Evolutionary conservation across 2,329 filamentous ascomycete species (phyloP).

Genomic region (Aspergillus sp.): DNA sequence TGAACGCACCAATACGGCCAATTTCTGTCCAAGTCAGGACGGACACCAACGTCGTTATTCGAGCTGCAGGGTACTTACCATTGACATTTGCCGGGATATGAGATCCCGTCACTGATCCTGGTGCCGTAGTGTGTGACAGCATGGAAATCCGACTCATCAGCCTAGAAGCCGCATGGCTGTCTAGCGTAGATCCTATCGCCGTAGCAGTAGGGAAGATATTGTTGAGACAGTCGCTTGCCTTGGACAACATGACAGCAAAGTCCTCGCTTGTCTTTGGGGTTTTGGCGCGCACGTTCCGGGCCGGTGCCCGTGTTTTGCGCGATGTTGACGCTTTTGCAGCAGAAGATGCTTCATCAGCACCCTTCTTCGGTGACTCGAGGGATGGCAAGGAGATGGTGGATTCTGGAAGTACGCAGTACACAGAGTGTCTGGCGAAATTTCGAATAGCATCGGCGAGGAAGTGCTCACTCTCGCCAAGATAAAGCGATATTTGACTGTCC

Average conservation of each 20-base stretch:
- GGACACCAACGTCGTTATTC: background rate
- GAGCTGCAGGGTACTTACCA: conserved; percentile 18
- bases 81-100: conserved; percentile 32
- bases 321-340: conserved; percentile 17
- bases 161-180: conserved; percentile 31
- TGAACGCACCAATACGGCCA: conserved; percentile 34
- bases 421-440: conserved; percentile 64
- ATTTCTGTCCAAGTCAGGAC: conserved; percentile 25
- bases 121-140: conserved; percentile 34
- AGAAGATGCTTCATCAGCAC: conserved; percentile 32
- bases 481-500: conserved; percentile 55
- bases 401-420: conserved; percentile 84
- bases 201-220: conserved; percentile 26
- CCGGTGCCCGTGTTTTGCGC: conserved; percentile 20
- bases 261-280: conserved; percentile 25
- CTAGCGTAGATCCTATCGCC: conserved; percentile 31
- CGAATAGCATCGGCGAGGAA: conserved; percentile 32
- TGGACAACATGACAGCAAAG: conserved; percentile 29
- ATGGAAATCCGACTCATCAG: conserved; percentile 36
- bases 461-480: conserved; percentile 31
- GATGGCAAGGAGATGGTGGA: conserved; percentile 84
- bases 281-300: conserved; percentile 19
- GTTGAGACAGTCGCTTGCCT: conserved; percentile 27
- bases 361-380: conserved; percentile 36
- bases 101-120: conserved; percentile 19